Evolutionary conservation across 1,284 basidiomycete genomes (phyloP), one percentile per base, ranked within the genome.

Genomic region (Phellinidium pouzarii): DNA sequence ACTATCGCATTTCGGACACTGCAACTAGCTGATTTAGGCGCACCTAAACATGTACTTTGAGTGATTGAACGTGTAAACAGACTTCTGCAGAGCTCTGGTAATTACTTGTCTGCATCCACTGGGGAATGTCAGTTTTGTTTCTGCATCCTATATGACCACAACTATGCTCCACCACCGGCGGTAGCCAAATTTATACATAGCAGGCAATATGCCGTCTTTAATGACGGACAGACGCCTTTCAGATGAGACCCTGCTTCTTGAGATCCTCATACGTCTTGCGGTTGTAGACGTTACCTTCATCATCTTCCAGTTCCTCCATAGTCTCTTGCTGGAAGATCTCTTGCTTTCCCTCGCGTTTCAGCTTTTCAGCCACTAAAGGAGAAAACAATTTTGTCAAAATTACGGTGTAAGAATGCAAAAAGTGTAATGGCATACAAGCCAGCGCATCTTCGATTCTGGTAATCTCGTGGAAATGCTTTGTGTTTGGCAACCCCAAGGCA

Each of bases 381-480:
- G 42, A 25, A 12, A 26, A 20, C 37, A 46, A 56, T 53, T 46
- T 27, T 50, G 43, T 19, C n/a, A 46, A 9, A 46, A 27, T 17
- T 38, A 47, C 19, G 9, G 36, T 48, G 19, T 59, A 40, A 12
- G 52, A 12, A 6, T 23, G 14, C n/a, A 22, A 11, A 22, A 54
- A 47, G 25, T 37, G 27, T 14, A 17, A 41, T 5, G 34, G 79
- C 89, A 62, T 65, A 95, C 93, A 74, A 44, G 93, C 83, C 56
- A 98, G 80, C 0, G 94, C 96, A 72, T 99, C 96, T 62, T 93
- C 88, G 59, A 99, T 99, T 49, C 87, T 82, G 19, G 94, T 99
- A 58, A 99, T 97, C 68, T 97, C 95, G 63, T 96, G 91, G 75
- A 99, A 99, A 70, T 99, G 96, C 66, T 95, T 95, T 1, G 94